phyloP scores from a whole-genome alignment of 352 stramenopile species.

The Phytophthora constricta region DNA sequence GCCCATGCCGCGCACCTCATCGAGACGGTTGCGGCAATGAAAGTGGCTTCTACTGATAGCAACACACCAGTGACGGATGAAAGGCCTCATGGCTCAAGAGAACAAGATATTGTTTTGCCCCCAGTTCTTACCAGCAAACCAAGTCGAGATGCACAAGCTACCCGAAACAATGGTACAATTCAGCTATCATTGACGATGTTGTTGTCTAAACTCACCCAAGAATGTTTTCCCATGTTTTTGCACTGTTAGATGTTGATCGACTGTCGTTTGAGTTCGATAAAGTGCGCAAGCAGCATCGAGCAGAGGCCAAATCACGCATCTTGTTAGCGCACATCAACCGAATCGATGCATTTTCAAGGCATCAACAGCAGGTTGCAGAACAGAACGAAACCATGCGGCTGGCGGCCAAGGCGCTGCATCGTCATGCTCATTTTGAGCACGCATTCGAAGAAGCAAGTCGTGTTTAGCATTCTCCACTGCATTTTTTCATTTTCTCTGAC shows the following conservation, averaged over 20 bases:
- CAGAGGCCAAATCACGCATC: constrained; percentile 41
- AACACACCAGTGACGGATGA: not conserved
- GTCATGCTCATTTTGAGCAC: constrained; percentile 49
- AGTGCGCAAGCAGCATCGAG: constrained; percentile 39
- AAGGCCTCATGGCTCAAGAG: no score
- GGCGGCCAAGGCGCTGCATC: constrained; percentile 52
- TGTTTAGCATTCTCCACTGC: not conserved
- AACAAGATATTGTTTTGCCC: not conserved
- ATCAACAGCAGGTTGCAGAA: constrained; percentile 40
- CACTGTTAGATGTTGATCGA: constrained; percentile 28
- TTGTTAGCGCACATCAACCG: constrained; percentile 60
- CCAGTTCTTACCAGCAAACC: constrained; percentile 2
- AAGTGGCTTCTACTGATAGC: not conserved
- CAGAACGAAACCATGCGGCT: constrained; percentile 53
- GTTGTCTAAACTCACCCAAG: not conserved
- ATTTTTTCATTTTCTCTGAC: constrained; percentile 1
- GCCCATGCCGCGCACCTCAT: constrained; percentile 44
- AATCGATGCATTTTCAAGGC: constrained; percentile 48
- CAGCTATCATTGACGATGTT: not conserved
- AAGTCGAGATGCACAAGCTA: not conserved
- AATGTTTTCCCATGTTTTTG: no score
- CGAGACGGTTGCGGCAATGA: constrained; percentile 24
- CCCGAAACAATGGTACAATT: constrained; percentile 12
- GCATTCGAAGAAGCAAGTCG: constrained; percentile 41
- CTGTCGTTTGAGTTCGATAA: constrained; percentile 65